Percentiles rank a stretch among this genome's conserved stretches.
Conservation (phyloP, 495 filamentous ascomycete genomes). For the Xylaria intraflava region DNA sequence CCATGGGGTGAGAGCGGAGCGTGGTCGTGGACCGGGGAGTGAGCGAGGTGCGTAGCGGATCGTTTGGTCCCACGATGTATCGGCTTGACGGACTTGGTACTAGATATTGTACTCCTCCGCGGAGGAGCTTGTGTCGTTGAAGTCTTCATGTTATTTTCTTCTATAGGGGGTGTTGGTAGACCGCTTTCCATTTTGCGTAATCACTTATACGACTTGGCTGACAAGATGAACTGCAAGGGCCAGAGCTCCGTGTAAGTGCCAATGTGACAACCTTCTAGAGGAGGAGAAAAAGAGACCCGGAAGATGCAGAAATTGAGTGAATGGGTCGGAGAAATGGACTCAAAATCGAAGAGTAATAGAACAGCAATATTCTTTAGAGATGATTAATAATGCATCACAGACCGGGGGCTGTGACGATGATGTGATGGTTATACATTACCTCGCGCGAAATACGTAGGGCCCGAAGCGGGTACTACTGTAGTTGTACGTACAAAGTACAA, state of each 20-base stretch:
- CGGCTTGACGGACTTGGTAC: conserved; percentile 27
- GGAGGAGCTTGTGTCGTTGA: conserved; percentile 13
- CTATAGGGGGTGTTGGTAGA: conserved; percentile 41
- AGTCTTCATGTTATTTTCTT: conserved; percentile 33
- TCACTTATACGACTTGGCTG: conserved; percentile 8
- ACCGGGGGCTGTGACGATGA: conserved; percentile 6
- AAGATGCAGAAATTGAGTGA: neutral
- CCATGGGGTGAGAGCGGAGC: conserved; percentile 23
- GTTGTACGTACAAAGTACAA: neutral
- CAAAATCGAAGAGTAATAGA: conserved; percentile 2
- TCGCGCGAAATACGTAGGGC: conserved; percentile 6
- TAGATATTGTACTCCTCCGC: conserved; percentile 18
- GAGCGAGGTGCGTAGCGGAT: conserved; percentile 18
- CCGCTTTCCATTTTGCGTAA: conserved; percentile 35
- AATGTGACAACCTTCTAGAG: neutral
- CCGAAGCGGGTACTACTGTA: conserved; percentile 2
- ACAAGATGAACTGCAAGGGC: neutral
- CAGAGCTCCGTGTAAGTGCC: neutral
- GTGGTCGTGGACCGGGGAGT: conserved; percentile 31
- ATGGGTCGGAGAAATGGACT: neutral
- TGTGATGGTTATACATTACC: conserved; percentile 14
- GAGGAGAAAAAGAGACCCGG: neutral
- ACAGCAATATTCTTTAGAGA: neutral
- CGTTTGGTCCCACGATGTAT: conserved; percentile 29
- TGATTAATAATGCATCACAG: conserved; percentile 12